Percentiles rank a stretch among this genome's conserved stretches.
Evolutionary conservation across 1,139 yeast species (phyloP).

Genomic region (Suhomyces wounanorum): DNA sequence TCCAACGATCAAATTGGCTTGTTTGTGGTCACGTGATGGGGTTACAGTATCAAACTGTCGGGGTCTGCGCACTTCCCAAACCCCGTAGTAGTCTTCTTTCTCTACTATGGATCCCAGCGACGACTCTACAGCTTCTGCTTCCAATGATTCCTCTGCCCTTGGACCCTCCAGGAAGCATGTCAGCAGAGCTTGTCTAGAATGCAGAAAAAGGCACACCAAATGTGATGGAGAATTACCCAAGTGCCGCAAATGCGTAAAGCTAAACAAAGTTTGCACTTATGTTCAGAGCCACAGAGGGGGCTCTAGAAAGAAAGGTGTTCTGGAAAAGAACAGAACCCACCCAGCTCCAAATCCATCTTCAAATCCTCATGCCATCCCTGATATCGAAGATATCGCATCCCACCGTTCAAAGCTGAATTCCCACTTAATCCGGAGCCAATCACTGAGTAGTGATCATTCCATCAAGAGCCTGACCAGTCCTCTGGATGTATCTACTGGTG

Average conservation of each 20-base stretch:
- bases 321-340: constrained; percentile 9
- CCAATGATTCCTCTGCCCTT: not conserved
- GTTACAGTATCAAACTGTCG: not conserved
- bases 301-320: constrained; percentile 48
- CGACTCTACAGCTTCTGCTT: not conserved
- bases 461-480: constrained; percentile 5
- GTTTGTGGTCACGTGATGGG: not conserved
- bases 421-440: not conserved
- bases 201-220: constrained; percentile 49
- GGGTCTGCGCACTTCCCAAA: constrained; percentile 3
- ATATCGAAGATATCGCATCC: constrained; percentile 16
- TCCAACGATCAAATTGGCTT: not conserved
- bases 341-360: constrained; percentile 5
- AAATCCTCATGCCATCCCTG: constrained; percentile 9
- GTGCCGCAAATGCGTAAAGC: constrained; percentile 41
- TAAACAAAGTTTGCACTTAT: constrained; percentile 39
- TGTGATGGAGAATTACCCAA: constrained; percentile 50
- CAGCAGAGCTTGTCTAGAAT: constrained; percentile 47
- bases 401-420: not conserved
- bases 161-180: constrained; percentile 21
- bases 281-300: constrained; percentile 56
- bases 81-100: constrained; percentile 4
- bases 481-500: not conserved
- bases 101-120: not conserved
- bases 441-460: constrained; percentile 2